A percentile compares a stretch with the other conserved stretches of the same genome.
Evolutionary conservation across 2,329 filamentous ascomycete species (phyloP).

Genomic region (Cordyceps cicadae): DNA sequence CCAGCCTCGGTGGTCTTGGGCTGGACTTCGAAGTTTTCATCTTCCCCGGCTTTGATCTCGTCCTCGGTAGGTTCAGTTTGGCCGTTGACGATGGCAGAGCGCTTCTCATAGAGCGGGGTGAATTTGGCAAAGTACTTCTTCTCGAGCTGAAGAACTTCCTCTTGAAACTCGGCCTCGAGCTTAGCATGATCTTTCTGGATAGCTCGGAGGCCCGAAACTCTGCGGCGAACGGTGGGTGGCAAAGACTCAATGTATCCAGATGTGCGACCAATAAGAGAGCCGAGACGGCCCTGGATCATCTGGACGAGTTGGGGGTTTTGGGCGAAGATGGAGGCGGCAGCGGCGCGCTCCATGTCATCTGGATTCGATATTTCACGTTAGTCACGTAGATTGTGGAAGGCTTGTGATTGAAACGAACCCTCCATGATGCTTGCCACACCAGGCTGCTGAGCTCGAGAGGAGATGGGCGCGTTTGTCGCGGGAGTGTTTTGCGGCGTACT

Average conservation of each 20-base stretch:
- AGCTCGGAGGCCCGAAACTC: conserved; percentile 91
- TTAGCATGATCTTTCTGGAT: conserved; percentile 99
- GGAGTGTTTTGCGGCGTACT: conserved; percentile 99
- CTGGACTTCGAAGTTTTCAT: conserved; percentile 67
- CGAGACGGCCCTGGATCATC: conserved; percentile 96
- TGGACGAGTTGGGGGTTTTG: conserved; percentile 90
- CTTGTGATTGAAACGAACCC: conserved; percentile 51
- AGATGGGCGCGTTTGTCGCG: conserved; percentile 90
- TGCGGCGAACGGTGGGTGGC: conserved; percentile 78
- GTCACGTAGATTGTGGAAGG: conserved; percentile 13
- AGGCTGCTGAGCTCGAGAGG: conserved; percentile 92
- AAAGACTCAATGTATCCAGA: conserved; percentile 98
- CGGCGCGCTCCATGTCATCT: conserved; percentile 86
- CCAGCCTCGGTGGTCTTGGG: conserved; percentile 62
- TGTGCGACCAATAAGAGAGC: conserved; percentile 84
- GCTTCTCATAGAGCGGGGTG: conserved; percentile 93
- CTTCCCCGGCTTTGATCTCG: conserved; percentile 80
- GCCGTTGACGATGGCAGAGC: conserved; percentile 87
- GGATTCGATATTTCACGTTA: conserved; percentile 18
- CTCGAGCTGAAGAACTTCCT: conserved; percentile 94
- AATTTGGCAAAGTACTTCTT: conserved; percentile 99
- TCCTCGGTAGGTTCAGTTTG: conserved; percentile 73
- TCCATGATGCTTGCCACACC: conserved; percentile 93
- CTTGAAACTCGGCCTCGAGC: conserved; percentile 96
- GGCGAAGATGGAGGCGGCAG: conserved; percentile 87